These are phyloP conservation scores for Xylaria nigripes DNA, from an alignment of 495 filamentous ascomycete species.

Conservation along the genomic window DNA sequence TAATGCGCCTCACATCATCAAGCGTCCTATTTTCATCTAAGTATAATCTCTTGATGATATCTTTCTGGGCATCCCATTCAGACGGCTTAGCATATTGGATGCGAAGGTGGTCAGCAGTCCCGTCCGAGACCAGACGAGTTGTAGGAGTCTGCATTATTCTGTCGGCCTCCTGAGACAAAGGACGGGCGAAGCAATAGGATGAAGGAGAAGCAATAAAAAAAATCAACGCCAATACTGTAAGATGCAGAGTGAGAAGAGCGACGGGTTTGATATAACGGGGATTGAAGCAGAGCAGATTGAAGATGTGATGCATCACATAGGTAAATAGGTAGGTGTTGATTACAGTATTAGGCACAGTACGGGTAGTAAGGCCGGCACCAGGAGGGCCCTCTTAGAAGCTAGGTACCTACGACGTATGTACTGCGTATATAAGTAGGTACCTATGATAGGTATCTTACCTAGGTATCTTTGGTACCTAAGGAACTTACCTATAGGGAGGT, in stretches of 20 bases:
- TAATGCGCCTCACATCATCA: conserved; percentile 30
- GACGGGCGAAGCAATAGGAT: not conserved
- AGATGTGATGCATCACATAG: not conserved
- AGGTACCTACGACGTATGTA: no score
- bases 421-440: no score
- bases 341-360: no score
- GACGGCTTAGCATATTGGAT: conserved; percentile 13
- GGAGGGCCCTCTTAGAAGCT: no score
- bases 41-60: conserved; percentile 27
- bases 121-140: not conserved
- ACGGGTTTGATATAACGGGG: not conserved
- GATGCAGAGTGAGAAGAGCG: not conserved
- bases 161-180: not conserved
- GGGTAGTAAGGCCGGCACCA: no score
- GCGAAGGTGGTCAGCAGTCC: conserved; percentile 4
- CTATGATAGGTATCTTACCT: no score
- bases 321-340: no score
- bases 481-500: no score
- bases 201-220: not conserved
- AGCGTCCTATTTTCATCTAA: conserved; percentile 31
- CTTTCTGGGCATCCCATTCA: conserved; percentile 29
- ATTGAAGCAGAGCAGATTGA: no score
- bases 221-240: not conserved
- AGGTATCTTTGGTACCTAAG: no score
- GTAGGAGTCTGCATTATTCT: conserved; percentile 8